phyloP scores from a whole-genome alignment of 163 green algal genomes.

The Chloroidium sp. region DNA sequence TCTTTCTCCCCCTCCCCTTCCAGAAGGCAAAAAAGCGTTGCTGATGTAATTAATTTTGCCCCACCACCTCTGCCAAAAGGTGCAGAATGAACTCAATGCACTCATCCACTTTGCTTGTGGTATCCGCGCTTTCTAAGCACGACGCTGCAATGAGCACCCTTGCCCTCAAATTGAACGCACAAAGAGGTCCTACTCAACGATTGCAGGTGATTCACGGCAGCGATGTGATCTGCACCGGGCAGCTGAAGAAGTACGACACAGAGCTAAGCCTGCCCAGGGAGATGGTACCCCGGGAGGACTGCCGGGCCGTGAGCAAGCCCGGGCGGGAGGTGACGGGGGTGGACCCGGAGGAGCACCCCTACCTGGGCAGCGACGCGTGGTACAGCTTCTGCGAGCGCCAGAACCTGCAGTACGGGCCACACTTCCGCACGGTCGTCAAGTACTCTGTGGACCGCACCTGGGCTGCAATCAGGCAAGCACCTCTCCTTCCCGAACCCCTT shows the following conservation, averaged over 20 bases:
- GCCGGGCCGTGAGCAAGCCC: neutral
- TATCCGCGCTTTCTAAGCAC: neutral
- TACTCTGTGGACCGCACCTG: neutral
- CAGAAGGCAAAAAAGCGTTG: neutral
- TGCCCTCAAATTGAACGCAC: neutral
- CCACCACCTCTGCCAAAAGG: neutral
- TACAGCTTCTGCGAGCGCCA: neutral
- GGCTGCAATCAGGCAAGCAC: neutral
- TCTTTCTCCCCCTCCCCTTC: no score
- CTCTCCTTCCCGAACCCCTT: no score
- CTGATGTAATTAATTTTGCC: neutral
- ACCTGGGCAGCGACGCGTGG: neutral
- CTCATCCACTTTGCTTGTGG: neutral
- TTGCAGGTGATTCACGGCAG: neutral
- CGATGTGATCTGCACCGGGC: neutral
- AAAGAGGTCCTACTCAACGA: neutral
- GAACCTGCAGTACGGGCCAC: neutral
- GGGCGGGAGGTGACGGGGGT: neutral
- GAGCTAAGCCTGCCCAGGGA: neutral
- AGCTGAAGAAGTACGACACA: neutral
- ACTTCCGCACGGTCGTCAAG: neutral
- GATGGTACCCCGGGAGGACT: neutral
- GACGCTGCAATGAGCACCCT: neutral
- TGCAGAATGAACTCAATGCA: neutral
- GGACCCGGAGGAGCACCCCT: neutral